Evolutionary conservation across 1,139 yeast genomes (phyloP).

Genomic region (Kurtzmaniella natalensis): DNA sequence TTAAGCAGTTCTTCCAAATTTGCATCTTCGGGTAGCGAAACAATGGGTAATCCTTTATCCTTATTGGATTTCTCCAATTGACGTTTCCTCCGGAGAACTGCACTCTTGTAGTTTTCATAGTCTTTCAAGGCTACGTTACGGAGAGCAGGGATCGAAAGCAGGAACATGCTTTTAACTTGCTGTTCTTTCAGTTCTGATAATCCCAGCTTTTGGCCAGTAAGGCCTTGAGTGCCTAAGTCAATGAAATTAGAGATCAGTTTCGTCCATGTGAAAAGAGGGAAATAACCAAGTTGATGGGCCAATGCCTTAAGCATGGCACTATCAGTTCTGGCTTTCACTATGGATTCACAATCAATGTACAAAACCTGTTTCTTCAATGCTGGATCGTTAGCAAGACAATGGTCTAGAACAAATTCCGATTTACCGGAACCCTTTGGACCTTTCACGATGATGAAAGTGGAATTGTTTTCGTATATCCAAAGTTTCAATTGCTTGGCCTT

Average conservation of each 20-base stretch:
- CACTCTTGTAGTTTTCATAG: constrained; percentile 29
- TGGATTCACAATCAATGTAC: constrained; percentile 71
- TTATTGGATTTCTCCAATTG: constrained; percentile 13
- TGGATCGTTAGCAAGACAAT: constrained; percentile 50
- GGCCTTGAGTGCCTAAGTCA: constrained; percentile 83
- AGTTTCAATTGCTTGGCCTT: constrained; percentile 64
- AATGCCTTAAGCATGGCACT: constrained; percentile 60
- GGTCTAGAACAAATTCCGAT: constrained; percentile 69
- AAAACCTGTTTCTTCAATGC: constrained; percentile 51
- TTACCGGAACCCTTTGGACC: constrained; percentile 98
- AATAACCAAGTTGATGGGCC: constrained; percentile 80
- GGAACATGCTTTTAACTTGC: constrained; percentile 78
- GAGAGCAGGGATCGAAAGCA: constrained; percentile 68
- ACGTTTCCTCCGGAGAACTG: constrained; percentile 21
- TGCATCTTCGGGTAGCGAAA: too few relatives aligned
- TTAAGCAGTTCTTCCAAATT: constrained; percentile 3
- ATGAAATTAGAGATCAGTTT: constrained; percentile 73
- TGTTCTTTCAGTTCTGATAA: constrained; percentile 80
- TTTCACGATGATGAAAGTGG: constrained; percentile 77
- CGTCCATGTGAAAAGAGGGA: constrained; percentile 92
- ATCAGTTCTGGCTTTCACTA: constrained; percentile 73
- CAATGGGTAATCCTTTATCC: too few relatives aligned
- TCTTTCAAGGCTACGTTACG: constrained; percentile 55
- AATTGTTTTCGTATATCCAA: constrained; percentile 80
- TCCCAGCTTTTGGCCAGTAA: constrained; percentile 94